Percentiles rank a stretch among this genome's conserved stretches.
phyloP scores from a whole-genome alignment of 2,329 filamentous ascomycete species.

The Alternaria brassicae region DNA sequence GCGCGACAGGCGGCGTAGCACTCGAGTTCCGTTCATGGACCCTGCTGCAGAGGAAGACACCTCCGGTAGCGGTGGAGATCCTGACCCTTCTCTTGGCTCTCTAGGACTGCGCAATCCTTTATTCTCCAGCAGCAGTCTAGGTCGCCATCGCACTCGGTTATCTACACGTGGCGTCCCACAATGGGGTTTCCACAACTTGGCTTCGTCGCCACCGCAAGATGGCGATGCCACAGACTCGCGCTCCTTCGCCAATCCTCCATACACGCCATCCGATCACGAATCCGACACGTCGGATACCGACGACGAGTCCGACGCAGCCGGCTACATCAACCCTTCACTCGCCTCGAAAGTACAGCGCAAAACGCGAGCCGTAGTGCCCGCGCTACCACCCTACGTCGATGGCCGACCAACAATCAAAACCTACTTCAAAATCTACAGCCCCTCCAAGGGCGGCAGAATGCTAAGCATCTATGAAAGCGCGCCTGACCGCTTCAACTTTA shows the following conservation, averaged over 20 bases:
- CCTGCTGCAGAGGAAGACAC: slow-evolving; percentile 50
- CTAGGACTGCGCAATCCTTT: slow-evolving; percentile 31
- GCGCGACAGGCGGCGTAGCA: slow-evolving; percentile 41
- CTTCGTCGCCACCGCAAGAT: slow-evolving; percentile 24
- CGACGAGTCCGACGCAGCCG: slow-evolving; percentile 26
- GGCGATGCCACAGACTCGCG: slow-evolving; percentile 28
- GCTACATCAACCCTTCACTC: slow-evolving; percentile 39
- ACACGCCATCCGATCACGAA: slow-evolving; percentile 31
- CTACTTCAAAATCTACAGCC: slow-evolving; percentile 69
- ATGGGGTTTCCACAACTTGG: slow-evolving; percentile 20
- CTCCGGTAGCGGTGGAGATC: slow-evolving; percentile 56
- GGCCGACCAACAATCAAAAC: slow-evolving; percentile 64
- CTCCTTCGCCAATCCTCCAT: slow-evolving; percentile 25
- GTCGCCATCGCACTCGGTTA: slow-evolving; percentile 29
- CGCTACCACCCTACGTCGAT: slow-evolving; percentile 63
- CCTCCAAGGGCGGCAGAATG: slow-evolving; percentile 64
- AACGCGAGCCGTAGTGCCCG: slow-evolving; percentile 39
- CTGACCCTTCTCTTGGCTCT: slow-evolving; percentile 49
- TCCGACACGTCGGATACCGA: slow-evolving; percentile 38
- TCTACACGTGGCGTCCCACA: slow-evolving; percentile 24
- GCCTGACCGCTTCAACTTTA: slow-evolving; percentile 66
- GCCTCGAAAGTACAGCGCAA: slow-evolving; percentile 27
- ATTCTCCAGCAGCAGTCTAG: slow-evolving; percentile 27
- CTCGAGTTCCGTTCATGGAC: slow-evolving; percentile 32
- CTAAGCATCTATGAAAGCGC: slow-evolving; percentile 66